Evolutionary conservation across 345 rosid species (phyloP).

Genomic region (Euphorbia peplus): DNA sequence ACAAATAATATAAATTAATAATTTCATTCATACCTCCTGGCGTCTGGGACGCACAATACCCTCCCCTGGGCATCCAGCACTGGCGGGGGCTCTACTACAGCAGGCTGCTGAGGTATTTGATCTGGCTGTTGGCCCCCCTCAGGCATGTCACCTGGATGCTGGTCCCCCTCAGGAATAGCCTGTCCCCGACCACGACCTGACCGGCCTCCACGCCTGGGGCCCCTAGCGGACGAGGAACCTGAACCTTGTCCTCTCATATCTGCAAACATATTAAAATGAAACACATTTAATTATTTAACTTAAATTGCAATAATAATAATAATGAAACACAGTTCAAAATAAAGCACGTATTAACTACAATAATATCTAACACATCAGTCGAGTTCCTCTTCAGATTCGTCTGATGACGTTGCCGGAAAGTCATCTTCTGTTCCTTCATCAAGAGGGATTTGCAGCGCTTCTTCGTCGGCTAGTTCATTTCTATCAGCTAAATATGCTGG

Average conservation of each 20-base stretch:
- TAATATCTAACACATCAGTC: not conserved
- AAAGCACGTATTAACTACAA: not conserved
- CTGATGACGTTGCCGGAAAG: not conserved
- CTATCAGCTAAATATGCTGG: too few species aligned
- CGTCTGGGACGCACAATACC: not conserved
- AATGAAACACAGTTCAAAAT: too few species aligned
- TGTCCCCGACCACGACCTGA: not conserved
- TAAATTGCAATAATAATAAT: too few species aligned
- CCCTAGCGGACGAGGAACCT: not conserved
- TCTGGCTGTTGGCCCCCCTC: not conserved
- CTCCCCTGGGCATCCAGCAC: not conserved
- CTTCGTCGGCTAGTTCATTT: too few species aligned
- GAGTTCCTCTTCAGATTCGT: not conserved
- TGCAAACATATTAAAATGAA: not conserved
- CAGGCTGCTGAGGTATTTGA: not conserved
- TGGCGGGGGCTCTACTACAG: not conserved
- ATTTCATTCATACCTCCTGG: not conserved
- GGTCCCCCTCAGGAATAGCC: not conserved
- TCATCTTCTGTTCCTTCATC: not conserved
- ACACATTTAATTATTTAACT: not conserved
- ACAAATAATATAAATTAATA: too few species aligned
- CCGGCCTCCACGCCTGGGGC: not conserved
- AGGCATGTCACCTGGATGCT: not conserved
- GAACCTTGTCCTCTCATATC: not conserved
- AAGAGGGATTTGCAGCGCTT: not conserved